Conservation (phyloP, 202 grass and related monocot species). For the Hordeum pubiflorum region DNA sequence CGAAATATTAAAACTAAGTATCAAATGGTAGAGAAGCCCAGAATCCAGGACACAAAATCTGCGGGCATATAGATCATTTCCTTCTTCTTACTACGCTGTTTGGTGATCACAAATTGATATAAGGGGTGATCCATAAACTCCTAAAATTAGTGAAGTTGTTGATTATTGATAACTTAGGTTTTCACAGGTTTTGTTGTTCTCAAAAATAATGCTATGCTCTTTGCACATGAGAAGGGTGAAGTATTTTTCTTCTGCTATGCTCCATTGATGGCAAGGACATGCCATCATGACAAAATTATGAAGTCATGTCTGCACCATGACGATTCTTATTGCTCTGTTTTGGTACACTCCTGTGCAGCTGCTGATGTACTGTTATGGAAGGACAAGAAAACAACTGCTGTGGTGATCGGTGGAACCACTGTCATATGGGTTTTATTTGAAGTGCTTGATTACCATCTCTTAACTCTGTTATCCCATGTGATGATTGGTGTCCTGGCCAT, state of each 20-base stretch:
- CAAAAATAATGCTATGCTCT: not conserved
- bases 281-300: not conserved
- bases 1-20: not conserved
- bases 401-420: conserved; percentile 52
- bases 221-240: not conserved
- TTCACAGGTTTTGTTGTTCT: not conserved
- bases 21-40: not conserved
- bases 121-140: not conserved
- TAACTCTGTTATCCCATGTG: conserved; percentile 66
- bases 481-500: conserved; percentile 54
- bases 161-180: not conserved
- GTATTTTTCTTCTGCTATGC: not conserved
- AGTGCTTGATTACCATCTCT: conserved; percentile 74
- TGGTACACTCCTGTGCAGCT: conserved; percentile 41
- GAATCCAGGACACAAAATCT: not conserved
- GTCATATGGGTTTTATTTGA: conserved; percentile 75
- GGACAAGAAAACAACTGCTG: conserved; percentile 78
- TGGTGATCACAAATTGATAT: not conserved
- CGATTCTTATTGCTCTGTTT: not conserved
- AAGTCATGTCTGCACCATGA: not conserved
- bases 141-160: not conserved
- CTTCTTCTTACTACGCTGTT: not conserved
- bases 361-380: conserved; percentile 89
- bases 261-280: not conserved
- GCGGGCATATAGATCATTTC: not conserved